Conservation (phyloP, 805 yeast species). For the Nakazawaea laoshanensis region DNA sequence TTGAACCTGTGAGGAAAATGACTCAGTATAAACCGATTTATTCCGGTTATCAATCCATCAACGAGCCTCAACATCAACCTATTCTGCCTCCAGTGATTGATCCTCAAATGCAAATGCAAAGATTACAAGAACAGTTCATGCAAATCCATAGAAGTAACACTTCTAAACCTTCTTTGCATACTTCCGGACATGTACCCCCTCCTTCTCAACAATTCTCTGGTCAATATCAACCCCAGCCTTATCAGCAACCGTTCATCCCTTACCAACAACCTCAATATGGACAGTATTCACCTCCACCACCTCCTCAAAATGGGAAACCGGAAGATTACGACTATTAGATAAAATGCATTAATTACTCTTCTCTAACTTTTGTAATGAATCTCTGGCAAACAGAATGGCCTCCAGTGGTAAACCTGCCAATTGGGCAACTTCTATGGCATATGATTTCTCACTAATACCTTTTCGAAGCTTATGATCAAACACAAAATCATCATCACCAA, state of each 20-base stretch:
- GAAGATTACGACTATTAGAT: neutral
- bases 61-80: neutral
- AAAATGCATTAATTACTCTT: neutral
- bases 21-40: constrained; percentile 6
- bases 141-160: constrained; percentile 7
- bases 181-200: constrained; percentile 10
- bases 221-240: constrained; percentile 13
- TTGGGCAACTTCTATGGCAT: constrained; percentile 69
- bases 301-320: constrained; percentile 9
- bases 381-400: constrained; percentile 46
- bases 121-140: constrained; percentile 14
- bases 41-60: constrained; percentile 3
- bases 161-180: constrained; percentile 4
- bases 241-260: constrained; percentile 11
- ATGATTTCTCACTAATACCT: constrained; percentile 70
- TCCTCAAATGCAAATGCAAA: constrained; percentile 12
- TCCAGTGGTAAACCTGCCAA: constrained; percentile 68
- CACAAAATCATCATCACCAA: constrained; percentile 18
- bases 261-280: constrained; percentile 14
- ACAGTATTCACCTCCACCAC: constrained; percentile 4
- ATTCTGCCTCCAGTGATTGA: neutral
- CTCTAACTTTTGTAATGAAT: constrained; percentile 17
- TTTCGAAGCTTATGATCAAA: constrained; percentile 50
- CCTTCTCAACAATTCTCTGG: constrained; percentile 12
- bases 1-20: constrained; percentile 8